Evolutionary conservation across 2,329 filamentous ascomycete genomes (phyloP).

Genomic region (Aspergillus alliaceus): DNA sequence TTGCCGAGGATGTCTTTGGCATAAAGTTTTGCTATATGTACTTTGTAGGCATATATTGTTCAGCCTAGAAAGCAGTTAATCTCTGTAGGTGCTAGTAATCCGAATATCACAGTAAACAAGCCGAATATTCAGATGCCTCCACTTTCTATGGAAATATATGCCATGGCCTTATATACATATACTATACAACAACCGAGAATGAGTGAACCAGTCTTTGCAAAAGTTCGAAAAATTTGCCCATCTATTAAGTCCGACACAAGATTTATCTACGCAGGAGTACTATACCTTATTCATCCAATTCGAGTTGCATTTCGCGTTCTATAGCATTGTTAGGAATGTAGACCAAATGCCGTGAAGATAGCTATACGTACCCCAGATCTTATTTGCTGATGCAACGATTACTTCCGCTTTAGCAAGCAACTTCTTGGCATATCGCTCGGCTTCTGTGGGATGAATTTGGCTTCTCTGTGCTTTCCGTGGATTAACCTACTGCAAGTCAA

Average conservation of each 20-base stretch:
- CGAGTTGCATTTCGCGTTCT: constrained; percentile 40
- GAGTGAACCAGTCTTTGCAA: not conserved
- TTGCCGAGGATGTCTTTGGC: not conserved
- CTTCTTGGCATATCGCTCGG: constrained; percentile 63
- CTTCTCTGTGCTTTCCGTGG: constrained; percentile 56
- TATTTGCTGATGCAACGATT: constrained; percentile 68
- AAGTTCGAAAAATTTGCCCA: not conserved
- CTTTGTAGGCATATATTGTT: not conserved
- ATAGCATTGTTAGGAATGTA: not conserved
- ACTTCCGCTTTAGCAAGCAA: constrained; percentile 65
- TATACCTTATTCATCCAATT: constrained; percentile 33
- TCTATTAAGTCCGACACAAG: not conserved
- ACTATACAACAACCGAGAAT: not conserved
- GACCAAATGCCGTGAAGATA: not conserved
- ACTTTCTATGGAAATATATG: not conserved
- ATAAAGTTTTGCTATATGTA: not conserved
- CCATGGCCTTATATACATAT: not conserved
- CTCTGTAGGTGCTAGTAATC: not conserved
- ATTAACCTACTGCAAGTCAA: constrained; percentile 54
- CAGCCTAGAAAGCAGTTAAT: not conserved
- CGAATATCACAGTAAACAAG: not conserved
- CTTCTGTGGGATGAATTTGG: constrained; percentile 57
- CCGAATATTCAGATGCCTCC: not conserved
- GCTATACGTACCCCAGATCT: constrained; percentile 57
- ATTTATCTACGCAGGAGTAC: not conserved